phyloP scores from a whole-genome alignment of 805 yeast species.

The Yarrowia keelungensis region DNA sequence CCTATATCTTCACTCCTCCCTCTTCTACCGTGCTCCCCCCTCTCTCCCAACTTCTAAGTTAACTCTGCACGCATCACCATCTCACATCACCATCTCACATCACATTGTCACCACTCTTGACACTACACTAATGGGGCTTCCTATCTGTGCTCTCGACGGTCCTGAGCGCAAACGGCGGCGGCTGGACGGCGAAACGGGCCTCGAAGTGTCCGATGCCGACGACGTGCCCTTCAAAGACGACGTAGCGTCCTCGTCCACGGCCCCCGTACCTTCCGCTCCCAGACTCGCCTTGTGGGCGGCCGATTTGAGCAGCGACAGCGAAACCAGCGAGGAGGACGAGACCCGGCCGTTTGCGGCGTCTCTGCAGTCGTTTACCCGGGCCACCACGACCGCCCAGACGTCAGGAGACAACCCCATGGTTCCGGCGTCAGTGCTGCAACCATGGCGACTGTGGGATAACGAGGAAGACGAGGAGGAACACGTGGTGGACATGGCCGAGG shows the following conservation, averaged over 20 bases:
- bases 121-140: conserved; percentile 26
- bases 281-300: conserved; percentile 1
- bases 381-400: background rate
- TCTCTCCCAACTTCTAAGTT: too few relatives aligned
- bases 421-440: background rate
- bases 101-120: background rate
- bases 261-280: background rate
- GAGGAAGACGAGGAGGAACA: background rate
- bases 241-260: background rate
- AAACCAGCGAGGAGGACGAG: conserved; percentile 19
- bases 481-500: background rate
- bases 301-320: conserved; percentile 15
- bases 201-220: conserved; percentile 1
- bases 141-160: conserved; percentile 23
- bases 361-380: conserved; percentile 6
- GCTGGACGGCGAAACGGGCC: conserved; percentile 18
- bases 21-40: background rate
- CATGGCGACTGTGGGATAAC: conserved; percentile 15
- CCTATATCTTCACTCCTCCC: background rate
- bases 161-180: conserved; percentile 28
- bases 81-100: background rate
- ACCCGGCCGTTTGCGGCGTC: conserved; percentile 12
- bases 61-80: too few relatives aligned
- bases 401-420: background rate
- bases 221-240: conserved; percentile 17